Evolutionary conservation across 192 early-diverging fungal species (phyloP).

Genomic region (Chytriomyces hyalinus): DNA sequence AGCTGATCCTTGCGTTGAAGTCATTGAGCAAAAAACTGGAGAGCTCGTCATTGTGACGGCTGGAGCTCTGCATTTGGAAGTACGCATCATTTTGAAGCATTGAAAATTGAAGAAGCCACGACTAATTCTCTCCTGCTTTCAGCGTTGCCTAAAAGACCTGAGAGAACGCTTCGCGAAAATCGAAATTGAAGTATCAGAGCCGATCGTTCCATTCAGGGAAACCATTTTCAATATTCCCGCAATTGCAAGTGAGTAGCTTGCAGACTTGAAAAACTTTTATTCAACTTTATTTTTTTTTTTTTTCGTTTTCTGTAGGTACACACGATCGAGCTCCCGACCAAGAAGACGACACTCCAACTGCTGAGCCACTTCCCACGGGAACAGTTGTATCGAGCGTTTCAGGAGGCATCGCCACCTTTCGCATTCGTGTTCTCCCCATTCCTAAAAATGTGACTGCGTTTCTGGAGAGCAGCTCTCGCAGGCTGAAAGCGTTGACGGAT

Average conservation of each 20-base stretch:
- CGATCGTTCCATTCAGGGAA: slow-evolving; percentile 97
- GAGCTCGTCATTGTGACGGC: slow-evolving; percentile 97
- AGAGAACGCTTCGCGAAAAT: slow-evolving; percentile 92
- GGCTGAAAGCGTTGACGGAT: slow-evolving; percentile 63
- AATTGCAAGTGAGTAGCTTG: background rate
- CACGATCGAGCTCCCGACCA: background rate
- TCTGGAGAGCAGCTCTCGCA: slow-evolving; percentile 56
- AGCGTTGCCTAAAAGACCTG: slow-evolving; percentile 92
- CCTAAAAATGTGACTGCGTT: slow-evolving; percentile 67
- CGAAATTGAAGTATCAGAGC: slow-evolving; percentile 90
- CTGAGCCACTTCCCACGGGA: slow-evolving; percentile 59
- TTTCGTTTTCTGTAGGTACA: background rate
- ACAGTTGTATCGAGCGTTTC: slow-evolving; percentile 64
- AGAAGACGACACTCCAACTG: background rate
- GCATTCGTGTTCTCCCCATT: slow-evolving; percentile 73
- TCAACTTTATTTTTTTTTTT: background rate
- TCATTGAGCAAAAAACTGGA: slow-evolving; percentile 90
- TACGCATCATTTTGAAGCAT: slow-evolving; percentile 33
- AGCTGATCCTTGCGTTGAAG: slow-evolving; percentile 93
- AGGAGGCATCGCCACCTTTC: slow-evolving; percentile 64
- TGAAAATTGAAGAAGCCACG: slow-evolving; percentile 15
- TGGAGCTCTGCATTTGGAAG: slow-evolving; percentile 95
- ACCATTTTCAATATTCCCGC: slow-evolving; percentile 69
- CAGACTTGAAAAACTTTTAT: slow-evolving; percentile 25
- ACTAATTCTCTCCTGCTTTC: slow-evolving; percentile 11